Percentiles rank a stretch among this genome's conserved stretches.
These are phyloP conservation scores for Chalaropsis ovoidea DNA, from an alignment of 2,329 filamentous ascomycete species.

Conservation along the genomic window DNA sequence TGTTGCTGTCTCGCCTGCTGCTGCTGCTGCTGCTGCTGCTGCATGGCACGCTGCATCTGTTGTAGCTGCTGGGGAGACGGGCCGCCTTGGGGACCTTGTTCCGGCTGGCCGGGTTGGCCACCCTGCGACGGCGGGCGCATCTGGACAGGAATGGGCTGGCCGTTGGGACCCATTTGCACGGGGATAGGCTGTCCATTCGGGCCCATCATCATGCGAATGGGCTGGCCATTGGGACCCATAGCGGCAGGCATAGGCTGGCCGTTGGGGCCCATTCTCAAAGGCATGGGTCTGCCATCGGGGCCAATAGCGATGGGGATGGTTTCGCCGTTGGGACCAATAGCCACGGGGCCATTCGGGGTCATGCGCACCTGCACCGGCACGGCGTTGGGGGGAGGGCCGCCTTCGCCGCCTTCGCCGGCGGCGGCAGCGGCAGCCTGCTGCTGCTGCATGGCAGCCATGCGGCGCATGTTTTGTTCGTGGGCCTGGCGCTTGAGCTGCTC, in stretches of 20 bases:
- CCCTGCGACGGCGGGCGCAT: conserved; percentile 17
- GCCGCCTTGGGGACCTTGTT: conserved; percentile 8
- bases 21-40: conserved; percentile 32
- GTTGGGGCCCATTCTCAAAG: conserved; percentile 12
- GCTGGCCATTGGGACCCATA: conserved; percentile 21
- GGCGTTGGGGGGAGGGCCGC: conserved; percentile 9
- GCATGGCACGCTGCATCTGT: conserved; percentile 17
- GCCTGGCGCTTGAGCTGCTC: conserved; percentile 54
- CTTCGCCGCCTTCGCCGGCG: neutral
- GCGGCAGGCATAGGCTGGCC: conserved; percentile 10
- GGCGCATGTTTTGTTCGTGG: conserved; percentile 40
- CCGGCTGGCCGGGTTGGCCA: neutral
- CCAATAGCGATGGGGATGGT: conserved; percentile 16
- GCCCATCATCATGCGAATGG: conserved; percentile 16
- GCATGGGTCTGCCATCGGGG: conserved; percentile 6
- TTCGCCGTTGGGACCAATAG: conserved; percentile 23
- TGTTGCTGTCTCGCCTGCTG: conserved; percentile 30
- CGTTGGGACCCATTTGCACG: conserved; percentile 16
- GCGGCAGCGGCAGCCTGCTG: conserved; percentile 6
- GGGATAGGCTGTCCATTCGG: conserved; percentile 14
- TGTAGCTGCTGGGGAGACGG: conserved; percentile 16
- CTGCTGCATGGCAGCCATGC: conserved; percentile 24
- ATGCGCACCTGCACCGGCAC: conserved; percentile 21
- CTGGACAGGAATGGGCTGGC: conserved; percentile 12
- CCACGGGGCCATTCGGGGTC: conserved; percentile 22